Evolutionary conservation across 495 filamentous ascomycete genomes (phyloP), one percentile per base, ranked within the genome.

Genomic region (Hypomontagnella monticulosa): DNA sequence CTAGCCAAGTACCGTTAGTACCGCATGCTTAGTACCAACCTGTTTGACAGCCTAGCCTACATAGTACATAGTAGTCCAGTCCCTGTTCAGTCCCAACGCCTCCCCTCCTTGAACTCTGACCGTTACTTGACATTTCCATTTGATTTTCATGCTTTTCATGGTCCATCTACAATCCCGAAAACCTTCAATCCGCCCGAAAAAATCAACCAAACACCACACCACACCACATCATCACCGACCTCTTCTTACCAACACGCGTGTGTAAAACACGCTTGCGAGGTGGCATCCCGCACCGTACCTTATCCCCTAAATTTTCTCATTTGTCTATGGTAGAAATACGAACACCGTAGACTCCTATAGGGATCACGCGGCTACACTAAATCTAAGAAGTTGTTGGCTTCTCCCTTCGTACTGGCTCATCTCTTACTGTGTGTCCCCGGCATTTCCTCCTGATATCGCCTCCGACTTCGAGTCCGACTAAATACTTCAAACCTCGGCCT

Each of bases 101-200:
- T 52, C 49, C 49, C 49, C 37, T 33, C 18, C n/a, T 52, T 38
- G 33, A 52, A 52, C 30, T 34, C 30, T 51, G 48, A 51, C 32
- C 16, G 18, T 33, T 38, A 18, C 5, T 40, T 53, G 34, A 33
- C 16, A 50, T 50, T 50, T 4, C 34, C 49, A 40, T 38, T 27
- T 27, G 23, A 27, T 27, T 27, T 27, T 27, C 23, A 27, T 27
- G 23, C 23, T 27, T 27, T 27, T 6, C 23, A 27, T 27, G 23
- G 23, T 27, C 23, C 23, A 27, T 27, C 6, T 27, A 27, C 23
- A 27, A 27, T 27, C 23, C 23, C 23, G 23, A 27, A 43, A 43
- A 43, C 40, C 40, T 43, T 14, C 15, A 44, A 27, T 27, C 23
- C 23, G 6, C 23, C 6, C 4, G 4, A 48, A 2, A 14, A 27